Base-by-base conservation (phyloP, 2,329 filamentous ascomycete genomes). In the Dactylellina haptotyla region DNA sequence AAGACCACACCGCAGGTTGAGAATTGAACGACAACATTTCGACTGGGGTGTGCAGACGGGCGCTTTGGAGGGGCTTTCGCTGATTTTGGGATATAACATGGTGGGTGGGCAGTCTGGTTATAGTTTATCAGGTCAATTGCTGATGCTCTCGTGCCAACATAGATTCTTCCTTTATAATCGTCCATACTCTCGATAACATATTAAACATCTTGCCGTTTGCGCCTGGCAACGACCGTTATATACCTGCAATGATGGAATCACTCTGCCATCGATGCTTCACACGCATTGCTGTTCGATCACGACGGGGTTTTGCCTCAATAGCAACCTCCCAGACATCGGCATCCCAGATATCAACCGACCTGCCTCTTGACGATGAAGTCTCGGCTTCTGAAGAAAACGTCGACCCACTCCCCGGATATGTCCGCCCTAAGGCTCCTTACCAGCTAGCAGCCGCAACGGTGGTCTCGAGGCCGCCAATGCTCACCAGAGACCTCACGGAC, bases 381-480 rank as follows among this genome's bases (percentile, higher is more conserved):
- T 37, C 50, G 14, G 12, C 54, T 10, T 20, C 6, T 25, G 57
- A 46, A n/a, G 56, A n/a, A 41, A 41, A 32, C 34, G 56, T 61
- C 18, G 69, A 66, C 20, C 43, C 50, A 20, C 46, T 65, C 18
- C 59, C 57, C 2, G 61, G 50, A 14, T 64, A 75, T 23, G 32
- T 37, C 26, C 56, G 63, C 16, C 76, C 65, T 77, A 80, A 75
- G 77, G 82, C 75, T 63, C 76, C 79, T 73, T 81, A 85, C 82
- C 81, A 80, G 76, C 81, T 86, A 79, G 83, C 85, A 77, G 85
- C 88, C 67, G 90, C 92, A 76, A 85, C 97, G 71, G 87, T 98
- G 77, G 88, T 99, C 75, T 95, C 93, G 48, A 92, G 95, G 26
- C 88, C 95, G 51, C 95, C 95, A 4, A 84, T 96, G 70, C 85